Base-by-base conservation (phyloP, 2,329 filamentous ascomycete species). In the Stemphylium lycopersici region DNA sequence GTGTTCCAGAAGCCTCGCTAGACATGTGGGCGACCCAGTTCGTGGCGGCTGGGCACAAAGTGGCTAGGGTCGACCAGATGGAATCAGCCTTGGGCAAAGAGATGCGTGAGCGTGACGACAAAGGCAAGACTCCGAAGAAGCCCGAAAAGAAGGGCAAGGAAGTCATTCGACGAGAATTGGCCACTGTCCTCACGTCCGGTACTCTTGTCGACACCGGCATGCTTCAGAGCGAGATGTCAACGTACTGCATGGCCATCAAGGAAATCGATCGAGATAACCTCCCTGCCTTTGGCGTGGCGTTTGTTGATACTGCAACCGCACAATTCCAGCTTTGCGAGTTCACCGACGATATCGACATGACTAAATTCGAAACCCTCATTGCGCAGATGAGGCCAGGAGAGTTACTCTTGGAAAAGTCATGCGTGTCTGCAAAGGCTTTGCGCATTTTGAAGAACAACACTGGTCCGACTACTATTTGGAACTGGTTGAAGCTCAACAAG, bases 1-100 rank as follows among this genome's bases (percentile, higher is more conserved):
- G 95, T 57, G 95, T 99, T 0, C 95, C 95, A 0, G 95, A 99
- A 75, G 90, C 91, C 70, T 96, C 92, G 11, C 81, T 99, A n/a
- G 91, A 95, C 68, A 88, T 95, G 73, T 99, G 95, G 95, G 92
- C 95, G 52, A 96, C 96, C 68, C 95, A 99, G 69, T 99, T 99
- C 67, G 93, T 99, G 36, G 95, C 93, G 54, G 98, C 98, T 75
- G 95, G 96, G 31, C 96, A 87, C 84, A 99, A 99, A 77, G 96
- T 99, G 48, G 95, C 95, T 6, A 84, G 93, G 15, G 95, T 99
- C 20, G 95, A 98, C 73, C 95, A 99, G 74, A 93, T 93, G 82
- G 95, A 99, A 78, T 96, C 92, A 31, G 95, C 95, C 2, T 79
- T 99, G 7, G 93, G 89, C 53, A 99, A 99, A 73, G 93, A 99